Evolutionary conservation across 352 stramenopile genomes (phyloP).

Genomic region (Phytophthora pluvialis): DNA sequence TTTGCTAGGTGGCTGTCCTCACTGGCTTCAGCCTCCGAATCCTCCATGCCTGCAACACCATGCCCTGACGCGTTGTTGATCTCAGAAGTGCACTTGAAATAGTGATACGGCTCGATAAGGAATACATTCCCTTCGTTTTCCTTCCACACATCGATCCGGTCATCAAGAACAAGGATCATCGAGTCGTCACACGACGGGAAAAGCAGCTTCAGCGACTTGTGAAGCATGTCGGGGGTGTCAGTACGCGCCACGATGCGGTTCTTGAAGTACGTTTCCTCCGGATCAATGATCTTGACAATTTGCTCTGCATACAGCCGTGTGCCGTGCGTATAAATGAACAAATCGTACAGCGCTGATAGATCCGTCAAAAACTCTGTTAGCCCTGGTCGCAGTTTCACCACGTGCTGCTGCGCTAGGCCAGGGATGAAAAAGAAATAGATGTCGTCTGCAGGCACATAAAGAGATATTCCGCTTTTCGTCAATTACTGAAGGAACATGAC

Average conservation of each 20-base stretch:
- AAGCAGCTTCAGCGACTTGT: conserved; percentile 89
- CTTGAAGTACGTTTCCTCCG: conserved; percentile 79
- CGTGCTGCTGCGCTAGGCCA: conserved; percentile 84
- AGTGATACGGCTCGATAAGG: conserved; percentile 86
- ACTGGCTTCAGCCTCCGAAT: conserved; percentile 28
- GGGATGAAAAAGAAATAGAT: conserved; percentile 83
- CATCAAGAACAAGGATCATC: conserved; percentile 88
- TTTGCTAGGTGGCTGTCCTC: conserved; percentile 65
- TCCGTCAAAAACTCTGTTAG: conserved; percentile 90
- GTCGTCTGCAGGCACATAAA: conserved; percentile 55
- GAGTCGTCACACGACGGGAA: conserved; percentile 88
- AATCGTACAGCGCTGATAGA: conserved; percentile 87
- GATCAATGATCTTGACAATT: conserved; percentile 94
- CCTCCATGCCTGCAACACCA: conserved; percentile 49
- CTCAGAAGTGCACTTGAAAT: conserved; percentile 81
- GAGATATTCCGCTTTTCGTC: background rate
- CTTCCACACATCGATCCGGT: conserved; percentile 90
- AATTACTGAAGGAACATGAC: background rate
- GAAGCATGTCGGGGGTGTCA: conserved; percentile 85
- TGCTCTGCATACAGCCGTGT: conserved; percentile 94
- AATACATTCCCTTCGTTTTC: conserved; percentile 90
- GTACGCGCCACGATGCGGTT: conserved; percentile 89
- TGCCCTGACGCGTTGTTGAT: conserved; percentile 85
- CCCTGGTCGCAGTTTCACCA: conserved; percentile 93
- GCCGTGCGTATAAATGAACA: conserved; percentile 96